These are phyloP conservation scores for Dunaliella salina DNA, from an alignment of 163 green algal genomes.

Conservation along the genomic window DNA sequence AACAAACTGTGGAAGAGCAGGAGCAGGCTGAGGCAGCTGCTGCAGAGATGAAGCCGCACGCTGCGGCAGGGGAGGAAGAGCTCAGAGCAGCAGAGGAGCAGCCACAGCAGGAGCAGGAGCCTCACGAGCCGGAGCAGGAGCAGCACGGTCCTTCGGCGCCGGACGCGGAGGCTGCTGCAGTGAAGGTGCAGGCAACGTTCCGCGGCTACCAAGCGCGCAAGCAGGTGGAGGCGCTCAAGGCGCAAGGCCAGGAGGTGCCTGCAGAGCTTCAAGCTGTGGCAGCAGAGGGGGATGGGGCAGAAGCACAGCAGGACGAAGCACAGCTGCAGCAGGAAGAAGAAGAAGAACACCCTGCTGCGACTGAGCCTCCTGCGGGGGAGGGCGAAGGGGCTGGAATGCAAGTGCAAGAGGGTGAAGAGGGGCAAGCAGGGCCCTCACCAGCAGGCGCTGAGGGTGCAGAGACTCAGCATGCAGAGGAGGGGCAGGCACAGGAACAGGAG, in stretches of 20 bases:
- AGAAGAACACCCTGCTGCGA: no score
- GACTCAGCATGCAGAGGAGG: no score
- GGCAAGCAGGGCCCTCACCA: neutral
- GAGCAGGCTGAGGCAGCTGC: no score
- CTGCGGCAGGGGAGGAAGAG: neutral
- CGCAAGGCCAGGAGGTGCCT: neutral
- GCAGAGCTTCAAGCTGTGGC: neutral
- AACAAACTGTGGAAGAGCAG: neutral
- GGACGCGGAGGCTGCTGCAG: constrained; percentile 34
- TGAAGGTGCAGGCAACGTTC: constrained; percentile 59
- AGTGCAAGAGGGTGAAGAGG: neutral
- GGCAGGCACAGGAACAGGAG: neutral
- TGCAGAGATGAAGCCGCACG: neutral
- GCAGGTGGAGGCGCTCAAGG: constrained; percentile 17
- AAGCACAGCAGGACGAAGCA: neutral
- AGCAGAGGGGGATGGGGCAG: neutral
- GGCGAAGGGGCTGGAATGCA: no score
- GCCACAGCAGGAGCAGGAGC: neutral
- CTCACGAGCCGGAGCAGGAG: no score
- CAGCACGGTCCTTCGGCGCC: no score
- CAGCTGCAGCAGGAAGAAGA: no score
- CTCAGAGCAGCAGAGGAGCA: neutral
- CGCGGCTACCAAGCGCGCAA: constrained; percentile 48
- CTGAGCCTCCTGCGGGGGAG: no score
- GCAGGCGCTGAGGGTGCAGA: neutral